phyloP scores from a whole-genome alignment of 306 rosid genomes.

The Castanea mollissima region DNA sequence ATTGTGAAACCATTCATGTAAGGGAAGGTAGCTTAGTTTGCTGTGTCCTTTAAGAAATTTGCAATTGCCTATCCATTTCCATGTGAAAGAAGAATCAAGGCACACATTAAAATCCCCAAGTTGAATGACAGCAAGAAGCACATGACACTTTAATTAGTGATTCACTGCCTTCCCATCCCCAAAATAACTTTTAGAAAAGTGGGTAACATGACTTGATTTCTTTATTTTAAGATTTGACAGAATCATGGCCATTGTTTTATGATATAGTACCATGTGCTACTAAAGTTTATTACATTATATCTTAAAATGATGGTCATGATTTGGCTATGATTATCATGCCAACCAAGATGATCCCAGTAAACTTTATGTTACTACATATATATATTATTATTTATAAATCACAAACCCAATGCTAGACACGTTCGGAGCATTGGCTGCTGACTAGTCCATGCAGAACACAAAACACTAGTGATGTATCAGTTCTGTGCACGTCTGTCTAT shows the following conservation, averaged over 20 bases:
- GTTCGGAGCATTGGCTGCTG: slow-evolving; percentile 23
- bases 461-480: not conserved
- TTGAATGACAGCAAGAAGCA: slow-evolving; percentile 54
- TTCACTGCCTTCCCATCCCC: slow-evolving; percentile 23
- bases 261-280: slow-evolving; percentile 19
- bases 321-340: slow-evolving; percentile 41
- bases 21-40: slow-evolving; percentile 27
- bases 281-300: slow-evolving; percentile 18
- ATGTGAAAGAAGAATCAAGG: slow-evolving; percentile 58
- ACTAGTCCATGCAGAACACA: not conserved
- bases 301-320: slow-evolving; percentile 29
- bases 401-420: slow-evolving; percentile 4
- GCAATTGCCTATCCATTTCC: slow-evolving; percentile 29
- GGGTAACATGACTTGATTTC: slow-evolving; percentile 26
- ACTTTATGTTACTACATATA: not conserved
- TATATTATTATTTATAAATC: slow-evolving; percentile 1
- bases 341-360: slow-evolving; percentile 26
- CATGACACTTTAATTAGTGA: slow-evolving; percentile 30
- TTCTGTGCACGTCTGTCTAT: slow-evolving; percentile 10
- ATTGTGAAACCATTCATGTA: slow-evolving; percentile 38
- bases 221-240: not conserved
- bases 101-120: slow-evolving; percentile 30
- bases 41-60: slow-evolving; percentile 27
- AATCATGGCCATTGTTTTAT: slow-evolving; percentile 23
- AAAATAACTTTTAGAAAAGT: slow-evolving; percentile 26